These are phyloP conservation scores for Orbilia blumenaviensis DNA, from an alignment of 2,329 filamentous ascomycete species.

Conservation along the genomic window DNA sequence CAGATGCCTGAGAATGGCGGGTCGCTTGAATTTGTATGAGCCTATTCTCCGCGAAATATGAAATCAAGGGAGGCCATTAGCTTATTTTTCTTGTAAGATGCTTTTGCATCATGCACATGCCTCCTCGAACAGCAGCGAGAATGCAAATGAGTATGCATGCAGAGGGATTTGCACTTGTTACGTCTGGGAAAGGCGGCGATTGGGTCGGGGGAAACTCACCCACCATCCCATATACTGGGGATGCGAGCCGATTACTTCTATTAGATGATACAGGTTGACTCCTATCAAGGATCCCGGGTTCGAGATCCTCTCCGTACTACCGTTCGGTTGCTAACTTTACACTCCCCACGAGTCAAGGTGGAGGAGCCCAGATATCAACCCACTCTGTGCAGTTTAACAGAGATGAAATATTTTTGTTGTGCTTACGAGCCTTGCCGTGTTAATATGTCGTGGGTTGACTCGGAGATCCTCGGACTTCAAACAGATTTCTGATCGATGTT, in stretches of 20 bases:
- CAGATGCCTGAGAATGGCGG: slow-evolving; percentile 32
- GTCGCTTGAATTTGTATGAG: slow-evolving; percentile 52
- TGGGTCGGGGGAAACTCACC: slow-evolving; percentile 34
- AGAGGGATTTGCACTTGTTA: slow-evolving; percentile 20
- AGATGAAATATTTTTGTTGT: neutral
- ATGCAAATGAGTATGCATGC: slow-evolving; percentile 31
- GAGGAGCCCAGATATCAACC: slow-evolving; percentile 6
- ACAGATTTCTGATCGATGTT: neutral
- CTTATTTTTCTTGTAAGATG: neutral
- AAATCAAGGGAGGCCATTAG: slow-evolving; percentile 17
- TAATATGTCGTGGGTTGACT: neutral
- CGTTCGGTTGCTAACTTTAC: slow-evolving; percentile 12
- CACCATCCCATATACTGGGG: slow-evolving; percentile 53
- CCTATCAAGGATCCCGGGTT: slow-evolving; percentile 36
- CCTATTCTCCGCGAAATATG: slow-evolving; percentile 15
- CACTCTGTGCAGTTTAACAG: neutral
- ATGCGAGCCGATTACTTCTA: slow-evolving; percentile 52
- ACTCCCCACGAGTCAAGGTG: slow-evolving; percentile 5
- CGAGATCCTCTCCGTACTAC: slow-evolving; percentile 46
- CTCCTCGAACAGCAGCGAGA: neutral
- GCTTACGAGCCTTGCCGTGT: neutral
- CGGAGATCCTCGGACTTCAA: slow-evolving; percentile 9
- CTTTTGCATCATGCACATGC: neutral
- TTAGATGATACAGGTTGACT: slow-evolving; percentile 43
- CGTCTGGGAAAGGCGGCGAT: slow-evolving; percentile 21